Percentiles rank a stretch among this genome's conserved stretches.
Conservation (phyloP, 768 basidiomycete species). For the Holtermanniella nyarrowii region DNA sequence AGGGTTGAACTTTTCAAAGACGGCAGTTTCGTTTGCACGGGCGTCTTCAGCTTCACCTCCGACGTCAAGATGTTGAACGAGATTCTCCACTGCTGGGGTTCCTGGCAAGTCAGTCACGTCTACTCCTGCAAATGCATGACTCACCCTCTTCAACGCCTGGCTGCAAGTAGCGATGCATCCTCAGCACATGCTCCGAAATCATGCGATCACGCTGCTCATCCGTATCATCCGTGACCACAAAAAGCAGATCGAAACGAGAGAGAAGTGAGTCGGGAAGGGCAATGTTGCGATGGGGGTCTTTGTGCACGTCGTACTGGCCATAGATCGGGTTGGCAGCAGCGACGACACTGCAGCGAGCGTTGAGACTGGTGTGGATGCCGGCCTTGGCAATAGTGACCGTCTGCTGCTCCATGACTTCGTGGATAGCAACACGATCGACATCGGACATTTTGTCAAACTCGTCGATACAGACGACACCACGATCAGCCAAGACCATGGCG, state of each 20-base stretch:
- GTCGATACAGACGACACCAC: constrained; percentile 98
- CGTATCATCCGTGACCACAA: constrained; percentile 96
- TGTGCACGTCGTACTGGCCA: constrained; percentile 99
- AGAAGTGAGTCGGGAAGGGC: constrained; percentile 94
- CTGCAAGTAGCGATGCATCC: constrained; percentile 92
- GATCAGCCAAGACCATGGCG: constrained; percentile 98
- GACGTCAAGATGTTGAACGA: constrained; percentile 76
- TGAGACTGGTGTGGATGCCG: constrained; percentile 94
- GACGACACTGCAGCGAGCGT: constrained; percentile 93
- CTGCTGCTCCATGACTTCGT: constrained; percentile 99
- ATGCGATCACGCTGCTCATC: constrained; percentile 84
- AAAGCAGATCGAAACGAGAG: constrained; percentile 95
- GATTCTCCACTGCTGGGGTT: constrained; percentile 72
- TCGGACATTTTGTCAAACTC: constrained; percentile 99
- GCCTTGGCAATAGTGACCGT: constrained; percentile 99
- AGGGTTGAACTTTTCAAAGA: constrained; percentile 94
- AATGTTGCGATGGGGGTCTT: constrained; percentile 97
- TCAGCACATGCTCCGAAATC: constrained; percentile 94
- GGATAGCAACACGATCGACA: constrained; percentile 94
- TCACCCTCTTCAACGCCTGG: constrained; percentile 92
- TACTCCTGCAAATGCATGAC: not conserved
- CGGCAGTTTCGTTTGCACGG: constrained; percentile 54
- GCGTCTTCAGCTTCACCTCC: constrained; percentile 59
- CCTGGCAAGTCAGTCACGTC: constrained; percentile 21
- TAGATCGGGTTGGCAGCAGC: constrained; percentile 99